Conservation (phyloP, 495 filamentous ascomycete species). For the Thozetella sp. region DNA sequence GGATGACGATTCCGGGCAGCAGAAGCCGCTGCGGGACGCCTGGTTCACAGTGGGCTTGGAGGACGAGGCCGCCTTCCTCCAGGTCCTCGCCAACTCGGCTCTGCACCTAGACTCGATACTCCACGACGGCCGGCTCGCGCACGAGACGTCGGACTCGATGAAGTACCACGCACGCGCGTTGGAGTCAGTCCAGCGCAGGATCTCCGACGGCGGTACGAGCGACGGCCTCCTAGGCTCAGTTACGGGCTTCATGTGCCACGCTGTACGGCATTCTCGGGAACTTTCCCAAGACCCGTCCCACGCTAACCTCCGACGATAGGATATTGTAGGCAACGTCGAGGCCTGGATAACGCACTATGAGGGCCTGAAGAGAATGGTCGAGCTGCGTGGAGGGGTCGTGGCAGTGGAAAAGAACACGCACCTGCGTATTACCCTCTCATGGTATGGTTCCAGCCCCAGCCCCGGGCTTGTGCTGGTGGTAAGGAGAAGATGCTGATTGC, state of each 20-base stretch:
- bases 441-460: too few relatives aligned
- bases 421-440: neutral
- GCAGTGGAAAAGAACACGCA: neutral
- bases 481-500: neutral
- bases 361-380: neutral
- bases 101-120: neutral
- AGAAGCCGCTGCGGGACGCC: neutral
- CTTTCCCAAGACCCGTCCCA: neutral
- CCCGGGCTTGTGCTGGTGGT: neutral
- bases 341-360: neutral
- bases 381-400: neutral
- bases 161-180: neutral
- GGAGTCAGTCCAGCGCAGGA: neutral
- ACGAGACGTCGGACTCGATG: neutral
- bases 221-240: neutral
- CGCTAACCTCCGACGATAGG: neutral
- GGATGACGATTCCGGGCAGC: neutral
- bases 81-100: neutral
- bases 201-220: neutral
- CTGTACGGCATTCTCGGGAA: neutral
- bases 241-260: neutral
- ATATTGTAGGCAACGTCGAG: neutral
- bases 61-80: neutral
- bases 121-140: neutral
- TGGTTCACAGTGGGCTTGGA: neutral